Evolutionary conservation across 163 green algal species (phyloP), one percentile per base, ranked within the genome.

Genomic region (Scenedesmus sp.): DNA sequence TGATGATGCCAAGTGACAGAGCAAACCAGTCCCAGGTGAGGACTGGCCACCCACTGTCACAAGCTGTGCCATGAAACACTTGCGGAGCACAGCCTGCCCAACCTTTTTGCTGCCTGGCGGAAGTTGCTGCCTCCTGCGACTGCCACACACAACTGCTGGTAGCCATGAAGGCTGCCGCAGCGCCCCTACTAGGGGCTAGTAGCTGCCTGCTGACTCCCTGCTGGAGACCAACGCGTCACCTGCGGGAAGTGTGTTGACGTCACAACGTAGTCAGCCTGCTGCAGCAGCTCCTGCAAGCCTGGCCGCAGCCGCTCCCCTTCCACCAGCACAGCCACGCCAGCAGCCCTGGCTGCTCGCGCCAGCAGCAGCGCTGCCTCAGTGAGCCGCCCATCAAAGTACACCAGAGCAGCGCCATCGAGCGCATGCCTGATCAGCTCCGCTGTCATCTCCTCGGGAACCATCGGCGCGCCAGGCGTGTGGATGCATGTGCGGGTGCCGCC

Each of bases 351-450:
- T n/a, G 86, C 93, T 3, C 91, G 73, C 52, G 97, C 97, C 56
- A 99, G 88, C 66, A 96, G 62, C 55, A 99, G 16, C 0, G 98
- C 98, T 2, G 96, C 96, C 86, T 99, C 98, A 4, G 98, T 97
- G 10, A 99, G 95, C 3, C 98, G 94, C 0, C 98, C 98, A 86
- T 99, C 98, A 95, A 99, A 99, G 95, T 98, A 99, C 1, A 98
- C 97, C 2, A 99, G 93, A 1, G 88, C 46, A 0, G 97, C 97
- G 18, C 92, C 96, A 5, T 94, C 67, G 34, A 99, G 91, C 26
- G 92, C 89, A n/a, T 34, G 6, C 0, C 67, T 73, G 1, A 96
- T 64, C 18, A 94, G 76, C 8, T 91, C 70, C 0, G 70, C 15
- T 4, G 87, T 94, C 82, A 99, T 92, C 85, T 98, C 97, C 8